Evolutionary conservation across 208 protist genomes (phyloP).

Genomic region (Histomonas meleagridis): DNA sequence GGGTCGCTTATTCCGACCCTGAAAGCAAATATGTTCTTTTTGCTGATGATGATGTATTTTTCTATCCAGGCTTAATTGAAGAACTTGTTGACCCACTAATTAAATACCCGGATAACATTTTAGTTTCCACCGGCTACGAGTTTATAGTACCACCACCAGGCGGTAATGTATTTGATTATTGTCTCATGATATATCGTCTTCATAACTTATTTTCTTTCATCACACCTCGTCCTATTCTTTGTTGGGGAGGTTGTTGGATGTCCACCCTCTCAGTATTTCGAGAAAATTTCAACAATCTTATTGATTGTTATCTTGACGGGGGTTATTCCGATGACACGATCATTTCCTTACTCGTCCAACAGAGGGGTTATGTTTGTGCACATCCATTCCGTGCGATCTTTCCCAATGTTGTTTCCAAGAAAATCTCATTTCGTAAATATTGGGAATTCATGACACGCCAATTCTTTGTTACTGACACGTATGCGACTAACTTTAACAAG

Average conservation of each 20-base stretch:
- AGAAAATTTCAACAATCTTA: background rate
- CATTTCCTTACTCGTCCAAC: background rate
- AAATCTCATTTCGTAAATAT: background rate
- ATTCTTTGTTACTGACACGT: background rate
- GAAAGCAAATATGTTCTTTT: background rate
- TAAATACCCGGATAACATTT: background rate
- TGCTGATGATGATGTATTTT: background rate
- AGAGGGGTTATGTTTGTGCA: background rate
- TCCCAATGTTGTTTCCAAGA: background rate
- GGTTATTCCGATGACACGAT: background rate
- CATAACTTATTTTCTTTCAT: background rate
- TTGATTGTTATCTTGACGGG: background rate
- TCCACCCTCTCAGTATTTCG: background rate
- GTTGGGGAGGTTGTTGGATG: background rate
- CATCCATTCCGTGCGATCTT: background rate
- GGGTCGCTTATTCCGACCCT: background rate
- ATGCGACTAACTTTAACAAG: background rate
- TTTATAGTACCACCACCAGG: background rate
- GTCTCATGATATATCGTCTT: background rate
- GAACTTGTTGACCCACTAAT: background rate
- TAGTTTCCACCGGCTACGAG: background rate
- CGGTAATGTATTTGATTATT: background rate
- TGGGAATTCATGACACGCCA: background rate
- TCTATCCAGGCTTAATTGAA: background rate
- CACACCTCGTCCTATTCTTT: background rate